Base-by-base conservation (phyloP, 148 eudicot species). In the Heliamphora exappendiculata region DNA sequence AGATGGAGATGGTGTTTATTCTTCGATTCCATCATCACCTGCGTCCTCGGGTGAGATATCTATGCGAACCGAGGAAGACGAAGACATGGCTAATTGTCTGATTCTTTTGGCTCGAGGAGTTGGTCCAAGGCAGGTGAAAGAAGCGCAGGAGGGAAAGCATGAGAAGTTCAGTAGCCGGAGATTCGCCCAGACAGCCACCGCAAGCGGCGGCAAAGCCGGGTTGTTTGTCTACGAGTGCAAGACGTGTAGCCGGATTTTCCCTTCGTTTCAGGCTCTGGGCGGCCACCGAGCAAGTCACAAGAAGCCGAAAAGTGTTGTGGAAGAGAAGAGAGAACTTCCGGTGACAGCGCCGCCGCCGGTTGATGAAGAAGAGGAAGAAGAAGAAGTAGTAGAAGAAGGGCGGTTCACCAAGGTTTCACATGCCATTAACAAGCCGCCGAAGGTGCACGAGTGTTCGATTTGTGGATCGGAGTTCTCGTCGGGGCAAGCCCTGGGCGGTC, bases 401-500 rank as follows among this genome's bases (percentile, higher is more conserved):
- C 45, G 47, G 20, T 26, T 68, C 44, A 39, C 9, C 49, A 50
- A 76, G 11, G 45, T 11, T 26, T 12, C 63, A 17, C 11, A 13
- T 2, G 0, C 17, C 17, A 54, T 2, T 20, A 78, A 14, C 7
- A 79, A 57, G 62, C 74, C 36, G 67, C 3, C 70, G 5, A 89
- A 86, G 74, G 84, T 87, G 8, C 98, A 95, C 47, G 96, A 89
- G 88, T 95, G 98, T 50, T 87, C 93, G 3, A 88, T 95, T 9
- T 95, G 98, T 20, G 97, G 98, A 19, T 79, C 92, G 34, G 93
- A 86, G 81, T 95, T 95, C 67, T 81, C 88, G 0, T 92, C 98
- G 4, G 98, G 98, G 0, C 98, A 95, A 76, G 98, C 98, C 0
- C 71, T 95, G n/a, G 98, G 98, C 0, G 98, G 98, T 0, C 98